Percentiles rank a stretch among this genome's conserved stretches.
These are phyloP conservation scores for Larix sibirica DNA, from an alignment of 83 land plant genomes.

Conservation along the genomic window DNA sequence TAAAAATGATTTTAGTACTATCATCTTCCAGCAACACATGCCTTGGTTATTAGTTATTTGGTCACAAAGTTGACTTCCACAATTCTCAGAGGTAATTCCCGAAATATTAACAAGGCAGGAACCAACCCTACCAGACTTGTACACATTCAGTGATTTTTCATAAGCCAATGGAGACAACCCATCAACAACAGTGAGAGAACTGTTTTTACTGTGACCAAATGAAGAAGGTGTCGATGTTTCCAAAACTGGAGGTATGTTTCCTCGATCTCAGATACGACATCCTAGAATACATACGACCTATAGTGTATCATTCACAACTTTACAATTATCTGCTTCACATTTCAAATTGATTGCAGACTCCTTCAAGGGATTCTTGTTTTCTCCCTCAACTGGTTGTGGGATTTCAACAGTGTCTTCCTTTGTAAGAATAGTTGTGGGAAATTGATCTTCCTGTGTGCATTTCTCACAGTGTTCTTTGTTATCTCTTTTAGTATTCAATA, in stretches of 20 bases:
- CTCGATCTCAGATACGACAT: slow-evolving; percentile 58
- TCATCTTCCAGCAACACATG: not conserved
- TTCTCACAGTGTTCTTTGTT: not conserved
- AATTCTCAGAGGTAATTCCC: not conserved
- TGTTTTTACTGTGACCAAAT: not conserved
- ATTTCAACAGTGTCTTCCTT: not conserved
- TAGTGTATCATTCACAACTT: slow-evolving; percentile 24
- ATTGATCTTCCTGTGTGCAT: not conserved
- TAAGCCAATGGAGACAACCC: slow-evolving; percentile 2
- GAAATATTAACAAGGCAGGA: not conserved
- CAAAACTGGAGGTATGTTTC: not conserved
- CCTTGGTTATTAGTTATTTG: not conserved
- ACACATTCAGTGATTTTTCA: not conserved
- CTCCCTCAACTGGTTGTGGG: not conserved
- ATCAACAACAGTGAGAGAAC: not conserved
- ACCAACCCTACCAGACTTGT: not conserved
- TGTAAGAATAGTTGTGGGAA: not conserved
- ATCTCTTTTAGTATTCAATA: not conserved
- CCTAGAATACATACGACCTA: slow-evolving; percentile 92
- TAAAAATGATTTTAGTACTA: not conserved
- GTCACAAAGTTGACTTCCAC: not conserved
- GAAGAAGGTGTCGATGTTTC: not conserved
- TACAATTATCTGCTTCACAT: slow-evolving; percentile 24
- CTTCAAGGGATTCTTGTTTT: slow-evolving; percentile 18
- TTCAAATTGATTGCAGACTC: slow-evolving; percentile 20